phyloP scores from a whole-genome alignment of 2,329 filamentous ascomycete species.

The Nothophoma quercina region DNA sequence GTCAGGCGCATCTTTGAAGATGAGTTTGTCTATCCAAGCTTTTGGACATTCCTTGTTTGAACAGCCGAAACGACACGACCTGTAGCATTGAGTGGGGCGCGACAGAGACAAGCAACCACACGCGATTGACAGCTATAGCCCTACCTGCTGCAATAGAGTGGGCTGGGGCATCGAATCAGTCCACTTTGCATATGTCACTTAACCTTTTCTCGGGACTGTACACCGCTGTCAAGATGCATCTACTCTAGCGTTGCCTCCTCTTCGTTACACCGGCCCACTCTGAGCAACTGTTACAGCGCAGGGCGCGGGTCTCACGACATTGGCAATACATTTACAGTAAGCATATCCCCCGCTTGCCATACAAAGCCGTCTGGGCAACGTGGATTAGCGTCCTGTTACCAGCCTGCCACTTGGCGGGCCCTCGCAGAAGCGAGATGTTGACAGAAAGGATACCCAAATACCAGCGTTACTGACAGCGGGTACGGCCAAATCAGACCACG shows the following conservation, averaged over 20 bases:
- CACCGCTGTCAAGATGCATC: constrained; percentile 41
- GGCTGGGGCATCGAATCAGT: constrained; percentile 23
- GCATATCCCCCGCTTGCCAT: constrained; percentile 26
- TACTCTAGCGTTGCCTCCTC: constrained; percentile 27
- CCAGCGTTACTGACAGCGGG: constrained; percentile 40
- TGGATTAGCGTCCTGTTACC: constrained; percentile 36
- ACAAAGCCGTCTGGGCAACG: constrained; percentile 33
- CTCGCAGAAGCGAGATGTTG: constrained; percentile 41
- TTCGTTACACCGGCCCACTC: constrained; percentile 39
- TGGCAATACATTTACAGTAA: constrained; percentile 28
- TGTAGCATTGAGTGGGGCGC: neutral
- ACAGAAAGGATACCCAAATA: constrained; percentile 32
- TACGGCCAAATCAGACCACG: constrained; percentile 39
- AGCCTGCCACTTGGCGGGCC: constrained; percentile 25
- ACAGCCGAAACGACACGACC: constrained; percentile 1
- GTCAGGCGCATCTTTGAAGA: constrained; percentile 97
- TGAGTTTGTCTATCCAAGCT: constrained; percentile 97
- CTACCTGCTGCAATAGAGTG: constrained; percentile 25
- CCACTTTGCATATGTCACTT: constrained; percentile 31
- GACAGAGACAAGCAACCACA: constrained; percentile 13
- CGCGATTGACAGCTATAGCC: constrained; percentile 19
- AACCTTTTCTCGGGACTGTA: constrained; percentile 26
- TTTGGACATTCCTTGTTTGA: constrained; percentile 94
- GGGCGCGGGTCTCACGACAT: constrained; percentile 39
- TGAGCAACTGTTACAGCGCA: constrained; percentile 44